Evolutionary conservation across 805 yeast genomes (phyloP).

Genomic region (Yarrowia divulgata): DNA sequence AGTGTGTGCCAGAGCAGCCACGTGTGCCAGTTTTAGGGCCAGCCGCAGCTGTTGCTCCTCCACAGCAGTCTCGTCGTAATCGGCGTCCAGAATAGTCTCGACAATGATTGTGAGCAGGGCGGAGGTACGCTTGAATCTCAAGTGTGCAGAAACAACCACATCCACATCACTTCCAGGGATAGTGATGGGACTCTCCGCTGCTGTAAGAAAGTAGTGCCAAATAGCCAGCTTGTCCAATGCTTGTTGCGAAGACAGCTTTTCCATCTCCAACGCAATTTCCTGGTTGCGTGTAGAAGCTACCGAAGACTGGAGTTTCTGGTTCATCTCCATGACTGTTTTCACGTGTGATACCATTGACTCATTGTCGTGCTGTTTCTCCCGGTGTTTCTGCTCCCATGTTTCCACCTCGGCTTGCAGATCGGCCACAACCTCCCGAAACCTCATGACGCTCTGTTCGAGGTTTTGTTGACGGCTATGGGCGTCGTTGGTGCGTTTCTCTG

Average conservation of each 20-base stretch:
- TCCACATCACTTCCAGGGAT: conserved; percentile 28
- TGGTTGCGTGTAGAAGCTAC: conserved; percentile 41
- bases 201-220: conserved; percentile 44
- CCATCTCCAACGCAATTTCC: conserved; percentile 46
- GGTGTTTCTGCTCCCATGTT: conserved; percentile 41
- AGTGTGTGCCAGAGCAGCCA: conserved; percentile 1
- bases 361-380: conserved; percentile 37
- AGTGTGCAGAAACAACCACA: conserved; percentile 31
- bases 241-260: conserved; percentile 45
- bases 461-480: conserved; percentile 46
- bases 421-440: conserved; percentile 47
- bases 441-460: conserved; percentile 51
- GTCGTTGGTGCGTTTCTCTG: conserved; percentile 44
- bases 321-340: conserved; percentile 44
- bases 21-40: conserved; percentile 1
- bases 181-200: conserved; percentile 38
- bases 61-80: conserved; percentile 6
- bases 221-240: conserved; percentile 47
- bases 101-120: background rate
- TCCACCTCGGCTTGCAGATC: conserved; percentile 46
- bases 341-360: conserved; percentile 41
- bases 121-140: conserved; percentile 19
- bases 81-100: conserved; percentile 15
- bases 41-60: conserved; percentile 17
- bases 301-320: conserved; percentile 43